Conservation (phyloP, 2,329 filamentous ascomycete species). For the Sporothrix sp. region DNA sequence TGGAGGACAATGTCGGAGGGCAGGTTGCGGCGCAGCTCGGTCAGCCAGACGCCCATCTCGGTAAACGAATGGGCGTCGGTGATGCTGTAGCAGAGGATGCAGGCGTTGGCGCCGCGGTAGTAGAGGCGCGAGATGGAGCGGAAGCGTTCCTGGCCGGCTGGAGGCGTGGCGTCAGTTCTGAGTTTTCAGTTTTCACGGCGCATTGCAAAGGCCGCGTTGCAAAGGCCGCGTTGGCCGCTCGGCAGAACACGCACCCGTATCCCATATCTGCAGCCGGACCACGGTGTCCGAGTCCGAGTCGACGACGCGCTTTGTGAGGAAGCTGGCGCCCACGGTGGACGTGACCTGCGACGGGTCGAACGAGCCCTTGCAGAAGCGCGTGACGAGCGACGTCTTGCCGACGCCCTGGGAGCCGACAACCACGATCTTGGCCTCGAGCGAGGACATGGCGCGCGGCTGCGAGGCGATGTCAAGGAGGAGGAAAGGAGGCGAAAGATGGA, state of each 20-base stretch:
- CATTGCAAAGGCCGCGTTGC: slow-evolving; percentile 12
- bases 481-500: not conserved
- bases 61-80: slow-evolving; percentile 76
- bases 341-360: slow-evolving; percentile 56
- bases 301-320: slow-evolving; percentile 68
- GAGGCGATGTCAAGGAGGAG: not conserved
- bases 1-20: slow-evolving; percentile 74
- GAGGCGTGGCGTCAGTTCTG: no score
- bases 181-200: not conserved
- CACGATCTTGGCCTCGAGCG: slow-evolving; percentile 72
- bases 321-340: slow-evolving; percentile 71
- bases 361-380: slow-evolving; percentile 63
- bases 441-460: slow-evolving; percentile 33
- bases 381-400: slow-evolving; percentile 69
- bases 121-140: slow-evolving; percentile 90
- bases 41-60: slow-evolving; percentile 88
- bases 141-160: slow-evolving; percentile 86
- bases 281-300: slow-evolving; percentile 78
- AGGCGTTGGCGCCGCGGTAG: slow-evolving; percentile 90
- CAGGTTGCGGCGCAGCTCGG: slow-evolving; percentile 71
- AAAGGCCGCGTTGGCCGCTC: no score
- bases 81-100: slow-evolving; percentile 90
- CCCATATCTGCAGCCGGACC: slow-evolving; percentile 92
- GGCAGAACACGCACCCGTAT: slow-evolving; percentile 56
- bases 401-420: slow-evolving; percentile 72